These are phyloP conservation scores for Tieghemostelium lacteum DNA, from an alignment of 78 protist genomes.

Conservation along the genomic window DNA sequence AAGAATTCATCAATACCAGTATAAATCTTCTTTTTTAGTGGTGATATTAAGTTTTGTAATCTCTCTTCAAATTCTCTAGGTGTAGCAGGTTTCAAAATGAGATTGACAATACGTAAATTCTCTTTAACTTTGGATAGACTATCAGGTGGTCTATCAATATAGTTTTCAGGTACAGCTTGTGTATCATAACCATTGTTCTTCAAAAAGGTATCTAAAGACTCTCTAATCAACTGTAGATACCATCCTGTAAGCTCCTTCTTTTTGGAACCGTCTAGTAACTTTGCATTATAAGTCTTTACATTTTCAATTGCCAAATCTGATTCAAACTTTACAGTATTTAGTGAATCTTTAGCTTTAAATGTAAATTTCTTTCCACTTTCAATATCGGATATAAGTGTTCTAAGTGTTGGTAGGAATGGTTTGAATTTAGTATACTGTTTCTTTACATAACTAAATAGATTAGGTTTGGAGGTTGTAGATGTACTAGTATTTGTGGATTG, in stretches of 20 bases:
- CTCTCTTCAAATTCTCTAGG: slow-evolving; percentile 24
- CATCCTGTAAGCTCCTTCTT: slow-evolving; percentile 45
- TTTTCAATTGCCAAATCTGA: slow-evolving; percentile 40
- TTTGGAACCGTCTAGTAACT: slow-evolving; percentile 23
- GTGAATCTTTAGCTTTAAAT: slow-evolving; percentile 22
- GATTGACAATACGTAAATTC: slow-evolving; percentile 55
- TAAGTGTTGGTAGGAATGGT: slow-evolving; percentile 34
- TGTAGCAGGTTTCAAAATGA: slow-evolving; percentile 24
- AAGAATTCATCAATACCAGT: slow-evolving; percentile 44
- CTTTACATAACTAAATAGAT: background rate
- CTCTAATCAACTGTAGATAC: slow-evolving; percentile 45
- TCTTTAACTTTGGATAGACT: slow-evolving; percentile 46
- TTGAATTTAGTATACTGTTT: slow-evolving; percentile 51
- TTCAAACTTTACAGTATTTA: slow-evolving; percentile 7
- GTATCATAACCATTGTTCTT: slow-evolving; percentile 17
- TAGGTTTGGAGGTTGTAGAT: background rate
- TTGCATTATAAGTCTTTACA: background rate
- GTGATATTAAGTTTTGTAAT: slow-evolving; percentile 21
- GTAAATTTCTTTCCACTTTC: slow-evolving; percentile 37
- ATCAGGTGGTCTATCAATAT: slow-evolving; percentile 52
- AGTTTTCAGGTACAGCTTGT: slow-evolving; percentile 33
- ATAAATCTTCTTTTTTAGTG: slow-evolving; percentile 54
- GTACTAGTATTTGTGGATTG: background rate
- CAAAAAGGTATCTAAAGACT: slow-evolving; percentile 16
- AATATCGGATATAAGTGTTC: slow-evolving; percentile 13